Base-by-base conservation (phyloP, 2,329 filamentous ascomycete genomes). In the Alternaria ethzedia region DNA sequence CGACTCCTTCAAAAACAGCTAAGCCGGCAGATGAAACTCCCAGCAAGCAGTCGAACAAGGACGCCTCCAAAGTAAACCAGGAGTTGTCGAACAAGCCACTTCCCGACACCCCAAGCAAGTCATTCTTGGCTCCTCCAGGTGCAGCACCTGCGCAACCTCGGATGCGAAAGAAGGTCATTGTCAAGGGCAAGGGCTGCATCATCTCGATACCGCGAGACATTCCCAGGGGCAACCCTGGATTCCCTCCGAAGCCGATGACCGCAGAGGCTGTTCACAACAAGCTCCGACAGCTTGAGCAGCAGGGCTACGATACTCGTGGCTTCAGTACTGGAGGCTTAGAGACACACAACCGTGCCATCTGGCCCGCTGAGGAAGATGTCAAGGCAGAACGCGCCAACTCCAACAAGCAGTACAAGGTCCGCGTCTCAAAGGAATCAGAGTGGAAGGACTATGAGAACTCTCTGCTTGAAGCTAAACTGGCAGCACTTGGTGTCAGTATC, bases 381-480 rank as follows among this genome's bases (percentile, higher is more conserved):
- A 79, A 77, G 8, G 81, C 81, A 54, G 89, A 92, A 70, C 85
- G 87, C 50, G 79, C 83, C 15, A 77, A 84, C 49, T 80, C 82
- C 6, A 79, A 78, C n/a, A 67, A 66, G 12, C 65, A 57, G 25
- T 90, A 84, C 74, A 85, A 83, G 57, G 90, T 96, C 36, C 85
- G 86, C 23, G 84, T 96, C 63, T 91, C 92, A 2, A 90, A 93
- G 73, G 81, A 91, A 66, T 89, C 90, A 44, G 86, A 88, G 72
- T 92, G 90, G 90, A 91, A 93, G 74, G 85, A 89, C 25, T 97
- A 98, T 79, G 91, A 94, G 62, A 87, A 91, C 58, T 90, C 91
- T 69, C 83, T 98, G 36, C 89, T 92, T 70, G 96, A 99, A 82
- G 93, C 95, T 64, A 99, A 97, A 82, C 85, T 99, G 56, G 90